phyloP scores from a whole-genome alignment of 2,329 filamentous ascomycete genomes.

The Aspergillus pseudonomiae region DNA sequence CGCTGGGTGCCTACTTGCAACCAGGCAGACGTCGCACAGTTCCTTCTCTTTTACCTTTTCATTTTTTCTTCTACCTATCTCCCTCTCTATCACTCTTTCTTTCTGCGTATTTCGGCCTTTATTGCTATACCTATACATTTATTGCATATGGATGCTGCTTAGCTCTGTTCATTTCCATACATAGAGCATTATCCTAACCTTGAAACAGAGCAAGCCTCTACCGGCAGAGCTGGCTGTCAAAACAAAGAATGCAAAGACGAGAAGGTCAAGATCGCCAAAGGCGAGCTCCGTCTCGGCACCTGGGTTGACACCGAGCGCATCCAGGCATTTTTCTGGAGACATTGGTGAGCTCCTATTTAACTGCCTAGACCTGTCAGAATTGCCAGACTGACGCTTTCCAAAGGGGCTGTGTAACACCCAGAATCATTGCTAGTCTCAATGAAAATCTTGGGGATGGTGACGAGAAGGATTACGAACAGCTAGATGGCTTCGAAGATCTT shows the following conservation, averaged over 20 bases:
- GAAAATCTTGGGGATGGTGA: slow-evolving; percentile 49
- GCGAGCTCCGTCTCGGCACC: slow-evolving; percentile 74
- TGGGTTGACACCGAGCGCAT: slow-evolving; percentile 67
- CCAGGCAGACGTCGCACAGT: neutral
- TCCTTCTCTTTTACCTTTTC: neutral
- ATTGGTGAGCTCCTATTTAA: slow-evolving; percentile 70
- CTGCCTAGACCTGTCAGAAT: neutral
- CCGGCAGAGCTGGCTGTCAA: slow-evolving; percentile 73
- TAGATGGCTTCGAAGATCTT: slow-evolving; percentile 84
- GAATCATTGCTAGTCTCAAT: slow-evolving; percentile 67
- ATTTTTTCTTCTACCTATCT: neutral
- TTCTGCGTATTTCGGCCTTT: neutral
- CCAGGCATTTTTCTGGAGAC: slow-evolving; percentile 75
- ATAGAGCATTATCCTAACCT: neutral
- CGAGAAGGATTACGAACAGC: slow-evolving; percentile 62
- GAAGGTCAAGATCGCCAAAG: slow-evolving; percentile 73
- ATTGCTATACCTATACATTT: neutral
- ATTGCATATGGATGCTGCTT: neutral
- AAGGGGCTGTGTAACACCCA: slow-evolving; percentile 84
- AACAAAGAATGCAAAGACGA: slow-evolving; percentile 72
- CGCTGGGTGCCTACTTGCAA: neutral
- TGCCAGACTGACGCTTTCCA: neutral
- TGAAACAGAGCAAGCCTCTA: slow-evolving; percentile 67
- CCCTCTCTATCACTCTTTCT: neutral
- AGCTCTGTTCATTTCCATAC: neutral